Conservation (phyloP, 2,329 filamentous ascomycete species). For the Byssothecium circinans region DNA sequence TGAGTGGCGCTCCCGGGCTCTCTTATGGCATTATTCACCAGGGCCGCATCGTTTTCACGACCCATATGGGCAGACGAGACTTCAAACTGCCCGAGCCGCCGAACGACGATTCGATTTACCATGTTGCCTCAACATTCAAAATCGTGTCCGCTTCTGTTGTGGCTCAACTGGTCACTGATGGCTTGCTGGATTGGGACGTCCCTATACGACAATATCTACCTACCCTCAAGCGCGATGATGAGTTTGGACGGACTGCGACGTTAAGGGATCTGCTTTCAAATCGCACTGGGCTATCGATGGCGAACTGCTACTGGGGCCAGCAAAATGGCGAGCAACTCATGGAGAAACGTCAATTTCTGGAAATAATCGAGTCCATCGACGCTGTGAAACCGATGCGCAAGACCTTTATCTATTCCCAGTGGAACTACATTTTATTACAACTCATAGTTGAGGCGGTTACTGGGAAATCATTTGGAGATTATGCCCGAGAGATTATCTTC, state of each 20-base stretch:
- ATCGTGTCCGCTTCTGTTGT: constrained; percentile 8
- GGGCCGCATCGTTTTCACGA: constrained; percentile 4
- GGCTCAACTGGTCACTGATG: too few relatives aligned
- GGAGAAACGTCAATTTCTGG: constrained; percentile 4
- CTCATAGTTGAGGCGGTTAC: constrained; percentile 3
- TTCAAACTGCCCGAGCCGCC: neutral
- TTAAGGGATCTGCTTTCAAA: constrained; percentile 11
- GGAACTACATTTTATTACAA: constrained; percentile 14
- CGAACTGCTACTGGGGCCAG: too few relatives aligned
- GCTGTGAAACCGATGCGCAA: constrained; percentile 6
- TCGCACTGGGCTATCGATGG: constrained; percentile 10
- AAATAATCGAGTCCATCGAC: neutral
- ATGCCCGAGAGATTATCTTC: constrained; percentile 8
- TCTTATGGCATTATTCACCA: constrained; percentile 18
- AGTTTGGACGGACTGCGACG: constrained; percentile 10
- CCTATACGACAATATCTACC: constrained; percentile 15
- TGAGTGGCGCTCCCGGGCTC: constrained; percentile 13
- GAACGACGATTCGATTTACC: constrained; percentile 15
- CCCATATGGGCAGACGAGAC: constrained; percentile 13
- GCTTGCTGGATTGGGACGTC: constrained; percentile 13
- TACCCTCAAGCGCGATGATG: constrained; percentile 11
- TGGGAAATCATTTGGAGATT: constrained; percentile 6
- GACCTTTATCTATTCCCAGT: constrained; percentile 13
- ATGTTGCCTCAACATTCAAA: constrained; percentile 12
- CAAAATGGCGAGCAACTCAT: constrained; percentile 10